phyloP scores from a whole-genome alignment of 371 early-diverging fungal genomes.

The Apophysomyces elegans region DNA sequence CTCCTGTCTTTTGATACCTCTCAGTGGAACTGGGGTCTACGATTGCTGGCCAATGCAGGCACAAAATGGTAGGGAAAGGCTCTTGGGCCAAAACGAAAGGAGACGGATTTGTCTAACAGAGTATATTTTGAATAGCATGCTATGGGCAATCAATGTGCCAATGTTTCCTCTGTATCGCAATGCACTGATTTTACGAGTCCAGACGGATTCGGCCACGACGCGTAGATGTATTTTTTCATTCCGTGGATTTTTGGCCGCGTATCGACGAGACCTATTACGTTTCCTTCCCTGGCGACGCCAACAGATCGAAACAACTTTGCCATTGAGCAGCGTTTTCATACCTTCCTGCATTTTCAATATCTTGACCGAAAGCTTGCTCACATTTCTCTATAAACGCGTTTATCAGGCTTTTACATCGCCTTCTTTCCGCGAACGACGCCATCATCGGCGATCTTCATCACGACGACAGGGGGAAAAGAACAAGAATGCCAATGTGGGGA shows the following conservation, averaged over 20 bases:
- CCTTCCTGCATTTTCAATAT: slow-evolving; percentile 58
- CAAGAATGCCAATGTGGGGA: slow-evolving; percentile 28
- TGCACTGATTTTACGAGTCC: slow-evolving; percentile 59
- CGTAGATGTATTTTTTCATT: slow-evolving; percentile 33
- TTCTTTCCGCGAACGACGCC: slow-evolving; percentile 21
- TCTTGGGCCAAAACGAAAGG: neutral
- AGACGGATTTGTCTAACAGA: no score
- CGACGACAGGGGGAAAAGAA: slow-evolving; percentile 19
- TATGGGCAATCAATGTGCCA: slow-evolving; percentile 48
- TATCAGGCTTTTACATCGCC: slow-evolving; percentile 16
- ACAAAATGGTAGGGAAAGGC: slow-evolving; percentile 17
- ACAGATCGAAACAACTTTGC: slow-evolving; percentile 9
- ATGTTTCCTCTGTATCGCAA: slow-evolving; percentile 60
- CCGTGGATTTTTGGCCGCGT: slow-evolving; percentile 43
- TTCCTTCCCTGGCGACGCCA: slow-evolving; percentile 33
- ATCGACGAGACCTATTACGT: slow-evolving; percentile 45
- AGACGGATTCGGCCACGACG: slow-evolving; percentile 35
- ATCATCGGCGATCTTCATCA: slow-evolving; percentile 19
- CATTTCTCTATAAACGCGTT: slow-evolving; percentile 51
- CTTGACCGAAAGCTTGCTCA: slow-evolving; percentile 53
- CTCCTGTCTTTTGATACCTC: slow-evolving; percentile 20
- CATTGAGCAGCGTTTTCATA: slow-evolving; percentile 46
- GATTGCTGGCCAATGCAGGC: slow-evolving; percentile 12
- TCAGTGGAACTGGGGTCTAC: neutral
- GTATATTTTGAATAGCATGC: slow-evolving; percentile 24